A percentile compares a stretch with the other conserved stretches of the same genome.
phyloP scores from a whole-genome alignment of 2,329 filamentous ascomycete genomes.

The Sporothrix pseudoabietina region DNA sequence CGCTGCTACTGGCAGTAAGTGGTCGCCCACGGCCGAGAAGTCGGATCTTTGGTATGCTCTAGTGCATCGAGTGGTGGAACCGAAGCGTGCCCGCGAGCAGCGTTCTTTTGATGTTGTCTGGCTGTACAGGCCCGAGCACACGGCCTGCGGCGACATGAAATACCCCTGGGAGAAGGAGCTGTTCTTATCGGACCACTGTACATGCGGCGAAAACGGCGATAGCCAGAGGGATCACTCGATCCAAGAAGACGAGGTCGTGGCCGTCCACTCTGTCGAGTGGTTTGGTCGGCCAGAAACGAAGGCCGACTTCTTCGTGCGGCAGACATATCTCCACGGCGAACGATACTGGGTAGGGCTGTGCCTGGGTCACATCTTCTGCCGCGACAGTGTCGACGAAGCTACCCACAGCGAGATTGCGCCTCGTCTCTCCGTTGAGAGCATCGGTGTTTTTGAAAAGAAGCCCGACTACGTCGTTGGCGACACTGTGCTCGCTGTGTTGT shows the following conservation, averaged over 20 bases:
- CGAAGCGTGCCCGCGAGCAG: constrained; percentile 38
- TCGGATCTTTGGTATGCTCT: constrained; percentile 69
- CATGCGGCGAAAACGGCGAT: constrained; percentile 54
- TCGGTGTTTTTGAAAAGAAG: constrained; percentile 13
- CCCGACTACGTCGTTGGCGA: constrained; percentile 55
- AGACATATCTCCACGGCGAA: constrained; percentile 64
- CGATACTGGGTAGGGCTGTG: constrained; percentile 64
- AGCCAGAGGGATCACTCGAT: constrained; percentile 44
- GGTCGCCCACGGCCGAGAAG: constrained; percentile 53
- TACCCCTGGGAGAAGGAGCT: constrained; percentile 74
- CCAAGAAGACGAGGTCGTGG: constrained; percentile 57
- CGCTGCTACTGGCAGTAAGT: constrained; percentile 54
- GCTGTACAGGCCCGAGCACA: constrained; percentile 73
- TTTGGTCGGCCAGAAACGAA: constrained; percentile 51
- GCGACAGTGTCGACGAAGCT: constrained; percentile 30
- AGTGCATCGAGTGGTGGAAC: constrained; percentile 59
- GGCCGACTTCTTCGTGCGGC: constrained; percentile 67
- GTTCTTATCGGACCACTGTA: constrained; percentile 76
- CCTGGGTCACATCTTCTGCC: constrained; percentile 58
- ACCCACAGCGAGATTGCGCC: not conserved
- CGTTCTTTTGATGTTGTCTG: constrained; percentile 66
- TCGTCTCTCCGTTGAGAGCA: not conserved
- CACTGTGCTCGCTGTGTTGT: constrained; percentile 55
- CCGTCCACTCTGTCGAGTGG: constrained; percentile 61
- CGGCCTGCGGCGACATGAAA: constrained; percentile 65